Percentiles rank a stretch among this genome's conserved stretches.
These are phyloP conservation scores for Fusarium papillatum DNA, from an alignment of 2,329 filamentous ascomycete genomes.

Conservation along the genomic window DNA sequence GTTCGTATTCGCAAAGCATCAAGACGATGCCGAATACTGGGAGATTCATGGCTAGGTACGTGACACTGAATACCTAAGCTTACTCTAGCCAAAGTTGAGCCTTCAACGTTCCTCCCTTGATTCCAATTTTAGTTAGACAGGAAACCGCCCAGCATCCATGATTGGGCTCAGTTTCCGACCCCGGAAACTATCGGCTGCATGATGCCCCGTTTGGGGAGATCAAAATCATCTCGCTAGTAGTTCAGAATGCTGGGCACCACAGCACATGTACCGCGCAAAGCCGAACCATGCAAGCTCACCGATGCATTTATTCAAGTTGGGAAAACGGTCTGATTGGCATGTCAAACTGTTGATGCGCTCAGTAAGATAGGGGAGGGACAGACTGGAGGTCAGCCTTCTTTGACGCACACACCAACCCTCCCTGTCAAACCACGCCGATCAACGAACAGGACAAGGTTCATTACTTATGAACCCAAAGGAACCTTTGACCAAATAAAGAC, in stretches of 20 bases:
- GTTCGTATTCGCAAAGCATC: not conserved
- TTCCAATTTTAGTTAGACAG: not conserved
- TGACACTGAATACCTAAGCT: not conserved
- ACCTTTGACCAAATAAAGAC: not conserved
- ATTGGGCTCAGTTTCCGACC: not conserved
- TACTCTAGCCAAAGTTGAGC: not conserved
- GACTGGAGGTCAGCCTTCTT: not conserved
- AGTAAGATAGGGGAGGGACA: not conserved
- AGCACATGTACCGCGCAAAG: slow-evolving; percentile 15
- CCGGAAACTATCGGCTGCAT: slow-evolving; percentile 23
- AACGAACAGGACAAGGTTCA: not conserved
- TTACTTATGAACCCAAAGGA: not conserved
- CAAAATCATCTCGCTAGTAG: not conserved
- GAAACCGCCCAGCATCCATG: not conserved
- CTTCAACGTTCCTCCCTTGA: not conserved
- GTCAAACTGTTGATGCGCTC: too few species aligned
- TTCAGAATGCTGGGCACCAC: not conserved
- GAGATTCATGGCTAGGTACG: not conserved
- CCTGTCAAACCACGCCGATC: not conserved
- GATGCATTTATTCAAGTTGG: not conserved
- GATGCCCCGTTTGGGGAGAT: not conserved
- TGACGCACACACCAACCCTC: not conserved
- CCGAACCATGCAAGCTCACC: slow-evolving; percentile 17
- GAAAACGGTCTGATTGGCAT: not conserved
- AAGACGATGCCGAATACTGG: not conserved